Percentiles rank a stretch among this genome's conserved stretches.
phyloP scores from a whole-genome alignment of 1,284 basidiomycete species.

The Pascua sp. region DNA sequence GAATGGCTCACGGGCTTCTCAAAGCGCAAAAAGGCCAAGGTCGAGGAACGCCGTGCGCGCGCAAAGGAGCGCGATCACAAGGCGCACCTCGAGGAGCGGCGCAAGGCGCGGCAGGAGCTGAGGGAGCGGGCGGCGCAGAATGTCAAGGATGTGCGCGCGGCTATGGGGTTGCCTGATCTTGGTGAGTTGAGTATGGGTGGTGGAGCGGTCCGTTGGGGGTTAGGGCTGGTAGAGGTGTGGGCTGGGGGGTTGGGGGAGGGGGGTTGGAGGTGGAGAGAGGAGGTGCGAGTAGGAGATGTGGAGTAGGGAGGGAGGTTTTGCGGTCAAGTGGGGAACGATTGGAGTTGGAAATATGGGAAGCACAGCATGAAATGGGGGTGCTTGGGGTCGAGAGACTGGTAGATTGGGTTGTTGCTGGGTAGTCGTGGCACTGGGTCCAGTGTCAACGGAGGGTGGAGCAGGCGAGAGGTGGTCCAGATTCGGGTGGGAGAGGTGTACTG shows the following conservation, averaged over 20 bases:
- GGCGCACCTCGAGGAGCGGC: constrained; percentile 44
- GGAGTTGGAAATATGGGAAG: too few relatives aligned
- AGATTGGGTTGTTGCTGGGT: neutral
- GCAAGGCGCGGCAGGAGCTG: constrained; percentile 44
- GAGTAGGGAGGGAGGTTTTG: neutral
- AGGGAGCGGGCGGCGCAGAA: constrained; percentile 43
- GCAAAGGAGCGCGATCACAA: constrained; percentile 47
- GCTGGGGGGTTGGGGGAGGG: too few relatives aligned
- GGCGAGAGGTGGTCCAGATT: too few relatives aligned
- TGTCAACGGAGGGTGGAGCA: too few relatives aligned
- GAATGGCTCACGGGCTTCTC: constrained; percentile 51
- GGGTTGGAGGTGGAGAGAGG: too few relatives aligned
- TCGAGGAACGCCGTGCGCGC: constrained; percentile 40
- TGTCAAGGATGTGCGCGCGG: constrained; percentile 39
- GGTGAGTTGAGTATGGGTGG: constrained; percentile 11
- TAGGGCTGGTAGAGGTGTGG: too few relatives aligned
- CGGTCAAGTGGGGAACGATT: too few relatives aligned
- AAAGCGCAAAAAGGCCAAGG: constrained; percentile 51
- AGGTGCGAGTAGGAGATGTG: neutral
- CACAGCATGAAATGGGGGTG: too few relatives aligned
- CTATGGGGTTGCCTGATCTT: constrained; percentile 41
- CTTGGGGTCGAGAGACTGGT: too few relatives aligned
- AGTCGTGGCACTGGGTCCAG: too few relatives aligned
- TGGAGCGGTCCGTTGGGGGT: too few relatives aligned
- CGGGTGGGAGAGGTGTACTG: too few relatives aligned